Base-by-base conservation (phyloP, 176 grass and related monocot genomes). In the Microstegium vimineum region DNA sequence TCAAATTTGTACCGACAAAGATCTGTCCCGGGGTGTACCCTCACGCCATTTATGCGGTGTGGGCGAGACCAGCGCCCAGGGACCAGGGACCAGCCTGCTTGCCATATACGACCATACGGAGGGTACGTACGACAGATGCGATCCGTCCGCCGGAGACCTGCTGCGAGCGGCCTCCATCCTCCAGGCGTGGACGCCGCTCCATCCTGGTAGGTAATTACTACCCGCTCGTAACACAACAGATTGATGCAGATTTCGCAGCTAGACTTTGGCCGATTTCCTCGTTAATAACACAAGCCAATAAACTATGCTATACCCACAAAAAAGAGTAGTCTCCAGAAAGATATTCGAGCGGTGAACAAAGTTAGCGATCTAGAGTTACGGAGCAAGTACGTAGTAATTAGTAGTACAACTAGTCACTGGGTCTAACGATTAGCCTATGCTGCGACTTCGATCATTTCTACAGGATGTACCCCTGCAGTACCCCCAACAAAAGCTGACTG, bases 1-100 rank as follows among this genome's bases (percentile, higher is more conserved):
- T 64, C 71, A 76, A 63, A 76, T 70, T 61, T 63, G 78, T 26
- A 71, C 73, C 36, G 83, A 77, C 78, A 77, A 65, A 27, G 33
- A 72, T 77, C 71, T 85, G 87, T 35, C 16, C 42, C 11, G 45
- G 10, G 40, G 35, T 17, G 75, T 85, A 85, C 82, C 15, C 2
- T 27, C 62, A 42, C 57, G 71, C 77, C 71, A 77, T 81, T 89
- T 71, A 68, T 36, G 71, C 72, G 26, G 31, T 22, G 76, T 59
- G 56, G 56, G 56, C 56, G 22, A 59, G 71, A 41, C 10, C 62
- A 15, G 51, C 49, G 18, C 16, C 1, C 14, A n/a, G n/a, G n/a
- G n/a, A 5, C 3, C 6, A 3, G 40, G 60, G 60, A 69, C 66
- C 66, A 38, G 34, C 9, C 16, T 8, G 16, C 47, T 16, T 51